Percentiles rank a stretch among this genome's conserved stretches.
Evolutionary conservation across 805 yeast species (phyloP).

Genomic region (Kuraishia cidri): DNA sequence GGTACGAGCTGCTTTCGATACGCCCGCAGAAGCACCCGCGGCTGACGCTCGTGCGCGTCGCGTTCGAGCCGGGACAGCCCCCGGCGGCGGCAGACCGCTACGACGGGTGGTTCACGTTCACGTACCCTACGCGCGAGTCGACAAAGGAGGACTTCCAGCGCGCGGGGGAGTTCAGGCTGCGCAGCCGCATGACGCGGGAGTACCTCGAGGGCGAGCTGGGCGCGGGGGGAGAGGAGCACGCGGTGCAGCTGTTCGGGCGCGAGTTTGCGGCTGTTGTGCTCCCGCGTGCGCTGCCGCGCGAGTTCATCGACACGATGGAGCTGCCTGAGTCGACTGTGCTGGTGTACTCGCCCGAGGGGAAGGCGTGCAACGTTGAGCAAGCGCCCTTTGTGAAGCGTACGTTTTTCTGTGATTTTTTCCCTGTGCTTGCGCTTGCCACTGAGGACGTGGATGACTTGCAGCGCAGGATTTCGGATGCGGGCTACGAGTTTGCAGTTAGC

Average conservation of each 20-base stretch:
- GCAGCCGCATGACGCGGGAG: slow-evolving; percentile 9
- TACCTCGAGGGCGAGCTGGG: background rate
- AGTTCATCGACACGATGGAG: slow-evolving; percentile 10
- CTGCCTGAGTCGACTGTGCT: slow-evolving; percentile 12
- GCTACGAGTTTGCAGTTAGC: slow-evolving; percentile 4
- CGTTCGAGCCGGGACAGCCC: slow-evolving; percentile 7
- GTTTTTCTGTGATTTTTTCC: slow-evolving; percentile 20
- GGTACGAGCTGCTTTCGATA: slow-evolving; percentile 8
- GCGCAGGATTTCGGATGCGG: background rate
- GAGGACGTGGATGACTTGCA: slow-evolving; percentile 12
- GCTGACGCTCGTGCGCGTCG: slow-evolving; percentile 8
- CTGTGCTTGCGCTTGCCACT: slow-evolving; percentile 14
- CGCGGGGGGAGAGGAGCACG: background rate
- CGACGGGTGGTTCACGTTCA: slow-evolving; percentile 9
- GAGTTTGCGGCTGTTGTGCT: slow-evolving; percentile 11
- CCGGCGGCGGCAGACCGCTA: background rate
- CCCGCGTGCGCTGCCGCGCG: slow-evolving; percentile 10
- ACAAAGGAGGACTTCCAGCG: slow-evolving; percentile 1
- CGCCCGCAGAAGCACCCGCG: slow-evolving; percentile 12
- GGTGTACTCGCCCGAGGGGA: slow-evolving; percentile 15
- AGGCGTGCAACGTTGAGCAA: slow-evolving; percentile 11
- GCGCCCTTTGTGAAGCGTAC: slow-evolving; percentile 8
- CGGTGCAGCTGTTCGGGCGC: slow-evolving; percentile 12
- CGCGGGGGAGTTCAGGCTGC: slow-evolving; percentile 7
- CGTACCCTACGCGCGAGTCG: slow-evolving; percentile 6